Evolutionary conservation across 306 rosid genomes (phyloP).

Genomic region (Arachis hypogaea): DNA sequence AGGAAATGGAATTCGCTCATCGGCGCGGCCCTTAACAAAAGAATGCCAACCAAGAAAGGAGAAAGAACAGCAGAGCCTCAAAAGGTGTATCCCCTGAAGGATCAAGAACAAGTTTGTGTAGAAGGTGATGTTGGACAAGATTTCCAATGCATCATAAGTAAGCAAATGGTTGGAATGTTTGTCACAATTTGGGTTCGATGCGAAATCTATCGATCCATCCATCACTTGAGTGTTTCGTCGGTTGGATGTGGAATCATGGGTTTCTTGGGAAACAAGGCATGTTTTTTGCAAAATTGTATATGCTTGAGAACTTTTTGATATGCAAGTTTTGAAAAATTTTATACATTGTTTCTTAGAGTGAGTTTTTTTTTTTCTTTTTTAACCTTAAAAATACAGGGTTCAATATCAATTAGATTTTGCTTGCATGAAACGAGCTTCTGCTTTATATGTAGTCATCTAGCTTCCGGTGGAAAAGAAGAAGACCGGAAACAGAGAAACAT

Average conservation of each 20-base stretch:
- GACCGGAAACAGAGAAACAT: slow-evolving; percentile 64
- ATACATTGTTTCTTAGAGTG: not conserved
- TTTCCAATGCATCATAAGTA: slow-evolving; percentile 70
- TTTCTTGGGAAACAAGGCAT: slow-evolving; percentile 83
- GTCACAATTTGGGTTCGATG: slow-evolving; percentile 74
- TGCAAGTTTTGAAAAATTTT: not conserved
- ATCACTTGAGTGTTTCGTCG: slow-evolving; percentile 61
- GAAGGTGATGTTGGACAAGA: slow-evolving; percentile 39
- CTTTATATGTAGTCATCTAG: slow-evolving; percentile 87
- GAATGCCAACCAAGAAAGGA: slow-evolving; percentile 34
- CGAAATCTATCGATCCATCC: slow-evolving; percentile 51
- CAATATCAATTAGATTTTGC: slow-evolving; percentile 79
- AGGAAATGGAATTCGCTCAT: slow-evolving; percentile 70
- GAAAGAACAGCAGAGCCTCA: slow-evolving; percentile 45
- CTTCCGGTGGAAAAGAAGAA: slow-evolving; percentile 76
- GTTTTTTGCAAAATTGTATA: not conserved
- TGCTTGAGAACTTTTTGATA: slow-evolving; percentile 20
- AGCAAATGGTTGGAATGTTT: slow-evolving; percentile 86
- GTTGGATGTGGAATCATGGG: slow-evolving; percentile 87
- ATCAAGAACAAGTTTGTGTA: slow-evolving; percentile 29
- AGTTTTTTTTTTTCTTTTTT: not conserved
- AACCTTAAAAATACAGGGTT: slow-evolving; percentile 64
- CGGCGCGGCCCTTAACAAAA: slow-evolving; percentile 63
- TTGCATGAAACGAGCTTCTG: slow-evolving; percentile 84
- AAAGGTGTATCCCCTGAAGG: slow-evolving; percentile 52